These are phyloP conservation scores for Ceratocystis ficicola DNA, from an alignment of 2,329 filamentous ascomycete species.

Conservation along the genomic window DNA sequence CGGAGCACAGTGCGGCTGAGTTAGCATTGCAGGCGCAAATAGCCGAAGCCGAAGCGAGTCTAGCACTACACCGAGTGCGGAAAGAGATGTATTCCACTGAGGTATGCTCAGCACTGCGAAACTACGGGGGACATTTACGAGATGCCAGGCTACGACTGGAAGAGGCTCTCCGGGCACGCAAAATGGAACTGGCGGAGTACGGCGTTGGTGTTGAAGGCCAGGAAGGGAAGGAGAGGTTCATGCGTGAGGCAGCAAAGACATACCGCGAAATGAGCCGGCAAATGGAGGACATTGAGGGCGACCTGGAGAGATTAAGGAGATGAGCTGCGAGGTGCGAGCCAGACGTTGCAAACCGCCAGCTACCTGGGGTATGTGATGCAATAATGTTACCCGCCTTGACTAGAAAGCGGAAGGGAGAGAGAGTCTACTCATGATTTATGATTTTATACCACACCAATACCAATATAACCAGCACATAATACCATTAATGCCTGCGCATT, in stretches of 20 bases:
- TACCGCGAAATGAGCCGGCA: constrained; percentile 40
- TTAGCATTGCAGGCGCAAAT: constrained; percentile 35
- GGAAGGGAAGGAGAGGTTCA: constrained; percentile 36
- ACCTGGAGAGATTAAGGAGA: constrained; percentile 33
- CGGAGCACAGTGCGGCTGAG: constrained; percentile 40
- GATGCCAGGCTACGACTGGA: constrained; percentile 37
- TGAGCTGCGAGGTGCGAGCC: background rate
- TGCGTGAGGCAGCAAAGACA: constrained; percentile 43
- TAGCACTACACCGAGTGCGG: constrained; percentile 29
- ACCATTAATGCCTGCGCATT: background rate
- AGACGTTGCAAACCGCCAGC: too few species aligned
- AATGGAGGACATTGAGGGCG: constrained; percentile 38
- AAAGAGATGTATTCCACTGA: constrained; percentile 37
- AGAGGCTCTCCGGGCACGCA: constrained; percentile 34
- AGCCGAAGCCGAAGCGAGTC: constrained; percentile 32
- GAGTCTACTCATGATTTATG: background rate
- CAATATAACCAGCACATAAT: background rate
- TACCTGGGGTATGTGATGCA: constrained; percentile 4
- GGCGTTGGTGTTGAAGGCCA: constrained; percentile 34
- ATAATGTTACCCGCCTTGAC: background rate
- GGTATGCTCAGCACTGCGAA: constrained; percentile 33
- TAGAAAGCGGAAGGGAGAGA: background rate
- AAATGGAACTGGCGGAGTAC: constrained; percentile 38
- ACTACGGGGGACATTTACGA: constrained; percentile 39
- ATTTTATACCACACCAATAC: constrained; percentile 1